Evolutionary conservation across 208 protist species (phyloP), one percentile per base, ranked within the genome.

Genomic region (Trypanosoma scelopori): DNA sequence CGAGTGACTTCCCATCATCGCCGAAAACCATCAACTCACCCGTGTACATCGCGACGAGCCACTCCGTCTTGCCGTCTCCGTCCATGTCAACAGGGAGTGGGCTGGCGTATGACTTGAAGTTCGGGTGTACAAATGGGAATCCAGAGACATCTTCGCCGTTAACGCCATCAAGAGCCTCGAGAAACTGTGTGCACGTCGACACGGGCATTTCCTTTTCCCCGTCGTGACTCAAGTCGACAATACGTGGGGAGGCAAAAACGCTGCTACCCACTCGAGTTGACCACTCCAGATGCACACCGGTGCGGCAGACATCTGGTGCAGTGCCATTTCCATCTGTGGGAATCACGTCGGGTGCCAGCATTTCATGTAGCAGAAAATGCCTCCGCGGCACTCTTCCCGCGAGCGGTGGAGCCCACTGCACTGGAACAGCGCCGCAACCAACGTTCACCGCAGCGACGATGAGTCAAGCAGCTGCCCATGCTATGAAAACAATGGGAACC

Each of bases 11-110:
- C 35, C 92, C 92, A 15, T 87, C 66, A 28, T 79, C 70, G 6
- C 61, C 37, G 35, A 98, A 84, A 13, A 97, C 73, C 32, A 98
- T 57, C 4, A 98, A 76, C 62, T 97, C 92, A 5, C 86, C 94
- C 20, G 77, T 92, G 56, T 87, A 89, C 47, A 93, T 91, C 15
- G 86, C 67, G 0, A 97, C 71, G 32, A 98, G 76, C 70, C 94
- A 86, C 39, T 97, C 90, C 23, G 81, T 88, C 28, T 72, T 71
- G 3, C 84, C 88, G 64, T 98, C 91, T 6, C 76, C 78, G 46
- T 95, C 79, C 20, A 96, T 75, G 66, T 97, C 91, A 16, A 93
- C 79, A 1, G 91, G 74, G 11, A 97, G 69, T 13, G 92, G 90
- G 48, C 78, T 92, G 5, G 89, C 70, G 49, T 94, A 86, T 1